Percentiles rank a stretch among this genome's conserved stretches.
Conservation (phyloP, 2,329 filamentous ascomycete genomes). For the Verticillium zaregamsianum region DNA sequence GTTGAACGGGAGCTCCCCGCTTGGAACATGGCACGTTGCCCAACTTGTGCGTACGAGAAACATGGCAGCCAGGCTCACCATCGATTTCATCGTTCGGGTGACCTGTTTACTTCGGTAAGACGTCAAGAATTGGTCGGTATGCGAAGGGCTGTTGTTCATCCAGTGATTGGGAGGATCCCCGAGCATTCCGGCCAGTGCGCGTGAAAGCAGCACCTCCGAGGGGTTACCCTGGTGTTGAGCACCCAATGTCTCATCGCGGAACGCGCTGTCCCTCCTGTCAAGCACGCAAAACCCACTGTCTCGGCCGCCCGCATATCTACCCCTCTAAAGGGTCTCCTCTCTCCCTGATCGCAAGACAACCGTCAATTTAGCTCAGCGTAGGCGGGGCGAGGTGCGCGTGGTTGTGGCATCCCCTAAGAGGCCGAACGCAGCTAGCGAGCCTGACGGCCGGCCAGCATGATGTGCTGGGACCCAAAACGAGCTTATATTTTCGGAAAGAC, state of each 20-base stretch:
- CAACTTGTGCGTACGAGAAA: background rate
- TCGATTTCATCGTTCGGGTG: no score
- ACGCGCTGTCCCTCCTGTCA: background rate
- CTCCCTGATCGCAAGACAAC: no score
- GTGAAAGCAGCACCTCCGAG: background rate
- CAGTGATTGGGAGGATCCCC: background rate
- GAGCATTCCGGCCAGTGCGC: background rate
- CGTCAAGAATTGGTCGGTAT: background rate
- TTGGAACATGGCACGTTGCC: background rate
- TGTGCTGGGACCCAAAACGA: no score
- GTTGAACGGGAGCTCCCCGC: background rate
- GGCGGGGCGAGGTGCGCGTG: no score
- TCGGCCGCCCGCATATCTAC: background rate
- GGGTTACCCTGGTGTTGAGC: background rate
- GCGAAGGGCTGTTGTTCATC: background rate
- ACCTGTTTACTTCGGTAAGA: no score
- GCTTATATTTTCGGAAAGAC: no score
- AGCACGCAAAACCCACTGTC: background rate
- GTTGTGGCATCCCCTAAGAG: no score
- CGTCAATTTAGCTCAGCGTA: no score
- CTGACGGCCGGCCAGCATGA: no score
- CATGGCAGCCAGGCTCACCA: background rate
- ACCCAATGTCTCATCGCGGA: background rate
- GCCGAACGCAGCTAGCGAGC: no score
- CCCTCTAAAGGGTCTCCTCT: no score